phyloP scores from a whole-genome alignment of 2,329 filamentous ascomycete genomes.

The Claviceps digitariae region DNA sequence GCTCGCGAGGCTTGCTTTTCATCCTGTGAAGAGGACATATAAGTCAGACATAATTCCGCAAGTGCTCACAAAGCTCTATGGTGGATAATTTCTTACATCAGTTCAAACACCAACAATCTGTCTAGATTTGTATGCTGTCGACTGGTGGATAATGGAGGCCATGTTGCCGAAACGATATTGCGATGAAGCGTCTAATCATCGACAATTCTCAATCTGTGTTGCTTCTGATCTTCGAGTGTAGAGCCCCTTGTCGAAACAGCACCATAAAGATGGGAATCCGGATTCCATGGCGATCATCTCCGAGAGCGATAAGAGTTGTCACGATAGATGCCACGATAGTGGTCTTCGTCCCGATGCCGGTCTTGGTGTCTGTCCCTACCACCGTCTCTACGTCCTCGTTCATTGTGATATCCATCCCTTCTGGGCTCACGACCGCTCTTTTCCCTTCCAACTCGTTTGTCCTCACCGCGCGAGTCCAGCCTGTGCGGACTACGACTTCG shows the following conservation, averaged over 20 bases:
- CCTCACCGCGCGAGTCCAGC: slow-evolving; percentile 15
- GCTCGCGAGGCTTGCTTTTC: background rate
- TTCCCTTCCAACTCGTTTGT: slow-evolving; percentile 9
- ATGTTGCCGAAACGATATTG: background rate
- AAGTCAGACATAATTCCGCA: background rate
- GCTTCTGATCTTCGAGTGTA: background rate
- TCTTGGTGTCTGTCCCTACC: slow-evolving; percentile 6
- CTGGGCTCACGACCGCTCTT: slow-evolving; percentile 15
- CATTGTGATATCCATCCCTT: slow-evolving; percentile 9
- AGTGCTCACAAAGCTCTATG: background rate
- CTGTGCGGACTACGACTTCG: slow-evolving; percentile 27
- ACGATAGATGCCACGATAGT: background rate
- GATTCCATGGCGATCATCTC: slow-evolving; percentile 5
- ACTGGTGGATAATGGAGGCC: background rate
- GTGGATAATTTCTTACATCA: background rate
- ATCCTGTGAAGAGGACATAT: background rate
- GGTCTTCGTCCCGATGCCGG: slow-evolving; percentile 1
- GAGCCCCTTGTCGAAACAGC: background rate
- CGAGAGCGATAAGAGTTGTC: slow-evolving; percentile 8
- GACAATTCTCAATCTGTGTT: too few species aligned
- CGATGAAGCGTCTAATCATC: background rate
- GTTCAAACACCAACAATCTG: background rate
- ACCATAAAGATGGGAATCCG: background rate
- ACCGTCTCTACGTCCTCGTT: slow-evolving; percentile 2
- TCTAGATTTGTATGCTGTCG: background rate